These are phyloP conservation scores for Malus fusca DNA, from an alignment of 306 rosid genomes.

Conservation along the genomic window DNA sequence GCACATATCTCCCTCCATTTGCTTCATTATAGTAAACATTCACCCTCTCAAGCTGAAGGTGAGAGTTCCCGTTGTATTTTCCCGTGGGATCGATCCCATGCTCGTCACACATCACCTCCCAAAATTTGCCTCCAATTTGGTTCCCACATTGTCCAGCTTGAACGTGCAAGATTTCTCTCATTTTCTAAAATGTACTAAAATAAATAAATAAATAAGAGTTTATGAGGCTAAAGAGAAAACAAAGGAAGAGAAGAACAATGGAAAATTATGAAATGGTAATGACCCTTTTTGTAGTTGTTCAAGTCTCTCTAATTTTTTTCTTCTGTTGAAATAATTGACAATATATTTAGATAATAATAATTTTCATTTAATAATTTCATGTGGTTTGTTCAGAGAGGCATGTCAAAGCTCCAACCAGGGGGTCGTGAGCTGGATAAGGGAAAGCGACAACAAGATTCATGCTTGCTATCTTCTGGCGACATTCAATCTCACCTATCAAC, in stretches of 20 bases:
- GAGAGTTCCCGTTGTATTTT: slow-evolving; percentile 54
- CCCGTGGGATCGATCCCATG: slow-evolving; percentile 76
- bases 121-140: slow-evolving; percentile 81
- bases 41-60: slow-evolving; percentile 75
- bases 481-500: slow-evolving; percentile 33
- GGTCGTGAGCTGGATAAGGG: slow-evolving; percentile 61
- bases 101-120: slow-evolving; percentile 91
- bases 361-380: slow-evolving; percentile 52
- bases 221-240: neutral
- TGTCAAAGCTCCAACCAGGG: slow-evolving; percentile 46
- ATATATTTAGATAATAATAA: neutral
- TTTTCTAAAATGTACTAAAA: slow-evolving; percentile 13
- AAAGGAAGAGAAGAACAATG: neutral
- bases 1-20: slow-evolving; percentile 75
- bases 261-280: slow-evolving; percentile 1
- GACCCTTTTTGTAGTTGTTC: slow-evolving; percentile 35
- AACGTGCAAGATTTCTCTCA: slow-evolving; percentile 89
- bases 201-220: neutral
- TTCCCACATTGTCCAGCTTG: slow-evolving; percentile 94
- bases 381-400: slow-evolving; percentile 56
- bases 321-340: neutral
- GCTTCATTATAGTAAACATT: slow-evolving; percentile 86
- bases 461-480: slow-evolving; percentile 29
- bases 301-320: slow-evolving; percentile 1
- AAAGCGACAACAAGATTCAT: slow-evolving; percentile 60